phyloP scores from a whole-genome alignment of 2,329 filamentous ascomycete genomes.

The Epichloe aotearoae region DNA sequence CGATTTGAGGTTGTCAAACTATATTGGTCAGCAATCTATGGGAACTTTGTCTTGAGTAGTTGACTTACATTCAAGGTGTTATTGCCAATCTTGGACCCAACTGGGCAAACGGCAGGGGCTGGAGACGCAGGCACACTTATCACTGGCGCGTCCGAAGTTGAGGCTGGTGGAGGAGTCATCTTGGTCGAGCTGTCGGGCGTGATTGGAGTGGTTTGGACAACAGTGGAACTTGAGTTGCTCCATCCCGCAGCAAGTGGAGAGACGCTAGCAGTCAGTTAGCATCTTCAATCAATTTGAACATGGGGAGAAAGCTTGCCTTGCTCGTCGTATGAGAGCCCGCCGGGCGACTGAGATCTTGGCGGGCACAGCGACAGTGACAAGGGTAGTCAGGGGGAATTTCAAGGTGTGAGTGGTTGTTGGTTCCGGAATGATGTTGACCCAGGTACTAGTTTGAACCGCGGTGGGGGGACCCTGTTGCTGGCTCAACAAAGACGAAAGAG shows the following conservation, averaged over 20 bases:
- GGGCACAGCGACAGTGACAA: constrained; percentile 20
- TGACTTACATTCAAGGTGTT: constrained; percentile 23
- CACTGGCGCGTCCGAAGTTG: not conserved
- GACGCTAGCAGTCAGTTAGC: constrained; percentile 9
- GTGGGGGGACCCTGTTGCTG: constrained; percentile 5
- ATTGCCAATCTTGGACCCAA: constrained; percentile 23
- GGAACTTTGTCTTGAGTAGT: not conserved
- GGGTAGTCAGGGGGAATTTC: constrained; percentile 25
- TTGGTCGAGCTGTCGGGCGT: not conserved
- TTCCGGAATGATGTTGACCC: constrained; percentile 25
- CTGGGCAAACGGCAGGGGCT: constrained; percentile 14
- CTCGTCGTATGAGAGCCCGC: constrained; percentile 17
- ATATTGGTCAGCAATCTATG: constrained; percentile 7
- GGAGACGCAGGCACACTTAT: constrained; percentile 4
- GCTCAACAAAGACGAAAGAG: constrained; percentile 12
- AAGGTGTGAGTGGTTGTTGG: constrained; percentile 27
- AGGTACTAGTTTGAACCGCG: constrained; percentile 22
- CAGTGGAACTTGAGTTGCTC: constrained; percentile 18
- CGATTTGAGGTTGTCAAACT: constrained; percentile 25
- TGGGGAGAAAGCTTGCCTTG: constrained; percentile 15
- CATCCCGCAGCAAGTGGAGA: constrained; percentile 10
- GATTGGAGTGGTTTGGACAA: not conserved
- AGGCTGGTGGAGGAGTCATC: not conserved
- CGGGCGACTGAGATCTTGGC: constrained; percentile 7
- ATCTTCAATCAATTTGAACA: not conserved